phyloP scores from a whole-genome alignment of 2,329 filamentous ascomycete species.

The Macrophomina phaseolina region DNA sequence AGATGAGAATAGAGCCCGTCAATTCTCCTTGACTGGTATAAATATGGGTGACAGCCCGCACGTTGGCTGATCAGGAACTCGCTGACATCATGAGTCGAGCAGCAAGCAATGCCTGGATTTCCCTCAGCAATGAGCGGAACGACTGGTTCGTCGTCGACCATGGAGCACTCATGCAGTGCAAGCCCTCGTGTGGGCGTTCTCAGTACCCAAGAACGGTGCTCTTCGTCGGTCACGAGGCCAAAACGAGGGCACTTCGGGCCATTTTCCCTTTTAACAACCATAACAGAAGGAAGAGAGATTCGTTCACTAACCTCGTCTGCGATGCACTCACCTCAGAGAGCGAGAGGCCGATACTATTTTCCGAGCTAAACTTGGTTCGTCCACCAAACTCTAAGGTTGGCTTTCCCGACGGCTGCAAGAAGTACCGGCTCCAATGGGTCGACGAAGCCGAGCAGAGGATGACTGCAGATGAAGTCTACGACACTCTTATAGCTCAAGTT shows the following conservation, averaged over 20 bases:
- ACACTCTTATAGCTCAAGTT: constrained; percentile 28
- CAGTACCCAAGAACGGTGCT: not conserved
- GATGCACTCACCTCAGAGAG: not conserved
- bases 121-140: too few relatives aligned
- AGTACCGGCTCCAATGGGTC: not conserved
- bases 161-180: not conserved
- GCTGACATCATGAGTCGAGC: too few relatives aligned
- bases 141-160: not conserved
- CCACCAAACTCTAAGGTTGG: not conserved
- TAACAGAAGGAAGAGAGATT: constrained; percentile 1
- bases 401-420: not conserved
- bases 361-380: not conserved
- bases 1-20: too few relatives aligned
- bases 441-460: constrained; percentile 41
- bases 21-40: not conserved
- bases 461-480: not conserved
- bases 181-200: not conserved
- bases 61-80: not conserved
- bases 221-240: not conserved
- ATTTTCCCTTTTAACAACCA: not conserved
- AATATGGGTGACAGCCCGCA: not conserved
- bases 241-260: not conserved
- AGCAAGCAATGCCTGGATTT: too few relatives aligned
- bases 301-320: not conserved
- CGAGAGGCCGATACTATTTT: not conserved